Base-by-base conservation (phyloP, 352 stramenopile genomes). In the Pythium angustatum region DNA sequence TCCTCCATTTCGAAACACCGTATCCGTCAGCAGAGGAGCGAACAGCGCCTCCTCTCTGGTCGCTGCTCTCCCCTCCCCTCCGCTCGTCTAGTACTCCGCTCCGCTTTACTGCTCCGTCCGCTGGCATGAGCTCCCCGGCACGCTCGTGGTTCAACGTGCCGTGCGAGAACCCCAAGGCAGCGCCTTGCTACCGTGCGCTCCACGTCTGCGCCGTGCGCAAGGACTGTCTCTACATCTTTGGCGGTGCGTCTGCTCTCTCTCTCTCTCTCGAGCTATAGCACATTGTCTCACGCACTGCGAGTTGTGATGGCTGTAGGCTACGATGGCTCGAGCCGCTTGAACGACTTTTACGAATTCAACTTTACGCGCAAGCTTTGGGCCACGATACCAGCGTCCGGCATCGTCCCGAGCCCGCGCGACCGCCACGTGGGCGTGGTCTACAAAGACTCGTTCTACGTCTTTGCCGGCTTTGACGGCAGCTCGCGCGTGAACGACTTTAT, bases 401-500 rank as follows among this genome's bases (percentile, higher is more conserved):
- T 73, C 22, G 83, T 75, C 30, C 94, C 96, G 15, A 96, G 78
- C 66, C 93, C 96, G 53, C 87, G 96, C 45, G 96, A 99, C 83
- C 90, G 96, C 53, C 96, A 99, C 73, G 87, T 98, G 14, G 90
- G 91, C 5, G 89, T 98, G 27, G 89, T 97, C 5, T 95, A 97
- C 77, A 91, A 91, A 43, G 90, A 97, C 62, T 91, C 83, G 44
- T 97, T 99, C 69, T 98, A 96, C 66, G 88, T 99, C 12, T 98
- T 98, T 53, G 92, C 84, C 2, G 94, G 96, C 27, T 99, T 98
- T 64, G 90, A 98, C 71, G 96, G 96, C 26, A 93, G 79, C 62
- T 89, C 82, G 54, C 85, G 96, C 27, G 88, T 98, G 30, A 98
- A 98, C 68, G 93, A 98, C 65, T 98, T 99, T 74, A 88, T 98